Percentiles rank a stretch among this genome's conserved stretches.
Evolutionary conservation across 2,329 filamentous ascomycete genomes (phyloP).

Genomic region (Helminthosporium solani): DNA sequence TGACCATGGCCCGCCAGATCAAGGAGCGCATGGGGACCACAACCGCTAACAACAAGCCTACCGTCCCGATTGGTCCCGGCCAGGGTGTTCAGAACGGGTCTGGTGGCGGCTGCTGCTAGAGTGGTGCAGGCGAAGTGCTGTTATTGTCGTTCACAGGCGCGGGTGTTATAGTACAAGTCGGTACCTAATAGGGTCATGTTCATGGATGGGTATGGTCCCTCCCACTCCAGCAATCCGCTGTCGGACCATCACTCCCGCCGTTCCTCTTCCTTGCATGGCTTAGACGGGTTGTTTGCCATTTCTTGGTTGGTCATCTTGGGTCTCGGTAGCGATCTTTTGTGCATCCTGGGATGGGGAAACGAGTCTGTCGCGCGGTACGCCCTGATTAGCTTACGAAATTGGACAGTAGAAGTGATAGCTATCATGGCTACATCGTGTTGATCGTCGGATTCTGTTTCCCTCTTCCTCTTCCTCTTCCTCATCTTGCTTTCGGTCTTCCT

Average conservation of each 20-base stretch:
- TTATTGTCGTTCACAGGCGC: conserved; percentile 21
- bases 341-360: conserved; percentile 12
- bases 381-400: conserved; percentile 14
- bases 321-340: conserved; percentile 20
- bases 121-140: conserved; percentile 14
- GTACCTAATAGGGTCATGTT: conserved; percentile 19
- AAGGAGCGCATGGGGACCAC: conserved; percentile 99
- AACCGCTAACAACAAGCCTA: conserved; percentile 97
- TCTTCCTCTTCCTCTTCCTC: conserved; percentile 10
- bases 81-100: conserved; percentile 89
- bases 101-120: conserved; percentile 88
- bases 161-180: conserved; percentile 24
- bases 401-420: conserved; percentile 17
- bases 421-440: conserved; percentile 32
- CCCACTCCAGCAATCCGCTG: conserved; percentile 17
- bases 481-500: conserved; percentile 25
- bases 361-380: conserved; percentile 3
- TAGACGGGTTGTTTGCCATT: conserved; percentile 29
- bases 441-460: conserved; percentile 22
- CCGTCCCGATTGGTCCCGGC: conserved; percentile 91
- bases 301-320: conserved; percentile 24
- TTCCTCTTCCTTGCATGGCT: conserved; percentile 33
- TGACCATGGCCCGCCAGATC: conserved; percentile 99
- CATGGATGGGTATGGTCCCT: conserved; percentile 30
- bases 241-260: conserved; percentile 18